Conservation (phyloP, 495 filamentous ascomycete genomes). For the Neurospora sp. region DNA sequence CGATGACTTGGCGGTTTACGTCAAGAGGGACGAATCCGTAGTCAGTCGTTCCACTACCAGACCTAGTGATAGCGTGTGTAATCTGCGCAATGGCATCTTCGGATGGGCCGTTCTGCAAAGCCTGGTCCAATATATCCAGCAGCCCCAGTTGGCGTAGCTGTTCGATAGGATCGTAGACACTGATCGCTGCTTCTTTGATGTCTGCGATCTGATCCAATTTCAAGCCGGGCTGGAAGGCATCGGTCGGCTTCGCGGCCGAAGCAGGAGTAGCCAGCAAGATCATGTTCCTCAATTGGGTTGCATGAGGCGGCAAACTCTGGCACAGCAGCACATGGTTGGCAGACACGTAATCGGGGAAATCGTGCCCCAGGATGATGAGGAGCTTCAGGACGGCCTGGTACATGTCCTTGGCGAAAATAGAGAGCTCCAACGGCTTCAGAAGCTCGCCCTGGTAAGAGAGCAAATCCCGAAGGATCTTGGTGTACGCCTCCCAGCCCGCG, state of each 20-base stretch:
- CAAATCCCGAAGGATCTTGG: constrained; percentile 63
- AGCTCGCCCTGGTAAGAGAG: constrained; percentile 69
- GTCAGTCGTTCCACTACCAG: constrained; percentile 42
- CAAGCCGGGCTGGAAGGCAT: constrained; percentile 69
- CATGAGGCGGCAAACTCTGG: constrained; percentile 75
- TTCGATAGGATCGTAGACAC: constrained; percentile 47
- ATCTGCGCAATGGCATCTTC: constrained; percentile 64
- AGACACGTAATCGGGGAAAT: constrained; percentile 86
- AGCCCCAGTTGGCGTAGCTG: constrained; percentile 53
- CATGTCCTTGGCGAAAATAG: constrained; percentile 62
- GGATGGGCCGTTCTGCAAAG: constrained; percentile 48
- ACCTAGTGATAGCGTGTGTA: constrained; percentile 52
- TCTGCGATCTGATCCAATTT: constrained; percentile 76
- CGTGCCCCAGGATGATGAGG: constrained; percentile 77
- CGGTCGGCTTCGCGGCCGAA: constrained; percentile 63
- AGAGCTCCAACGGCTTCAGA: constrained; percentile 62
- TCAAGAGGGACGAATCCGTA: constrained; percentile 53
- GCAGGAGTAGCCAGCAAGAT: constrained; percentile 76
- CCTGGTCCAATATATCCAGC: constrained; percentile 55
- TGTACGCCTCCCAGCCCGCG: constrained; percentile 64
- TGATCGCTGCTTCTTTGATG: constrained; percentile 53
- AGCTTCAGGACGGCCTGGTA: constrained; percentile 79
- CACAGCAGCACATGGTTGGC: constrained; percentile 79
- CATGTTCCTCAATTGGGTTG: constrained; percentile 80
- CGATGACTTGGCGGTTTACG: constrained; percentile 62